Evolutionary conservation across 2,329 filamentous ascomycete species (phyloP).

Genomic region (Colletotrichum scovillei): DNA sequence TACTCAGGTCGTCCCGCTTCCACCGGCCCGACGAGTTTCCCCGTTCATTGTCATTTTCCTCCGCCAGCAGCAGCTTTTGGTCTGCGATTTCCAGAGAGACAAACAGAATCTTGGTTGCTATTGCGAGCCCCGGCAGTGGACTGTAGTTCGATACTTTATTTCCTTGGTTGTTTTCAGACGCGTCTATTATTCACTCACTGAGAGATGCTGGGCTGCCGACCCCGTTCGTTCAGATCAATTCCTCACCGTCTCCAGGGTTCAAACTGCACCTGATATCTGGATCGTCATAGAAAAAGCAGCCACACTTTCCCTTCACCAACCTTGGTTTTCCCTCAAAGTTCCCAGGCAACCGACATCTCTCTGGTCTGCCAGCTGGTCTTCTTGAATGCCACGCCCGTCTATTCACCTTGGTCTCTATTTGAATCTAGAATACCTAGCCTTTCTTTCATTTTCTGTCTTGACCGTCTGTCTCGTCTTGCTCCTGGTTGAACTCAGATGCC

Average conservation of each 20-base stretch:
- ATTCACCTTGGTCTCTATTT: background rate
- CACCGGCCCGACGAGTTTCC: background rate
- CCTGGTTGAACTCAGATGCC: background rate
- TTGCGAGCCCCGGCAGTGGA: background rate
- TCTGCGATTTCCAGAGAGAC: background rate
- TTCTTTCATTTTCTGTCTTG: background rate
- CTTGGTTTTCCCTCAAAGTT: background rate
- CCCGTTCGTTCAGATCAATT: background rate
- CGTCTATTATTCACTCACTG: background rate
- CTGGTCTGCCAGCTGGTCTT: background rate
- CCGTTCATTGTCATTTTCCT: background rate
- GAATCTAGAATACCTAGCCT: background rate
- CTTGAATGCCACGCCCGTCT: background rate
- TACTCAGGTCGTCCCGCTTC: background rate
- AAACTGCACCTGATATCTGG: background rate
- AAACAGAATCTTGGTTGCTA: background rate
- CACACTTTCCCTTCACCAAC: background rate
- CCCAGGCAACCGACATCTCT: background rate
- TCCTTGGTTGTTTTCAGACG: slow-evolving; percentile 2
- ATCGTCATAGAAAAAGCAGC: background rate
- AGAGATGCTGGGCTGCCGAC: background rate
- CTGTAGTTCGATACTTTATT: background rate
- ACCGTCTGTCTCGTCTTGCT: background rate
- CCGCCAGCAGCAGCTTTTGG: background rate
- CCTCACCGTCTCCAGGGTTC: background rate